phyloP scores from a whole-genome alignment of 129 eudicot species.

The Arctium lappa region DNA sequence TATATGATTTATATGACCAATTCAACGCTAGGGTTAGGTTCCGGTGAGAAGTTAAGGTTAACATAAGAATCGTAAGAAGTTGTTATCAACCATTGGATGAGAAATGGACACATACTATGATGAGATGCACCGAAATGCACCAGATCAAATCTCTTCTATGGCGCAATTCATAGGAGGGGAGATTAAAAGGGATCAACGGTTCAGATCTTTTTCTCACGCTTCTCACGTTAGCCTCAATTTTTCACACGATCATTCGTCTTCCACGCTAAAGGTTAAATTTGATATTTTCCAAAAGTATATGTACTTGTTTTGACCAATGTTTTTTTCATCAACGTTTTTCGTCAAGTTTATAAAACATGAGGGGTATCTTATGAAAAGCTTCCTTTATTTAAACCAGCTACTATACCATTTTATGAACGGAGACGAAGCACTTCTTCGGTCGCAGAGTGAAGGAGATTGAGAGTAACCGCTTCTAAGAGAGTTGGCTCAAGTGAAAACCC shows the following conservation, averaged over 20 bases:
- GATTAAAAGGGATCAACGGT: no score
- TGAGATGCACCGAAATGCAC: no score
- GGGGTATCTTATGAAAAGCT: conserved; percentile 7
- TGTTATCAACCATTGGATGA: no score
- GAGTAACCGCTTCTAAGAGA: not conserved
- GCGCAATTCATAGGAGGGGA: no score
- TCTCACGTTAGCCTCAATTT: no score
- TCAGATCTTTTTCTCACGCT: no score
- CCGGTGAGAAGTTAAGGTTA: no score
- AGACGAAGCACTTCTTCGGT: conserved; percentile 13
- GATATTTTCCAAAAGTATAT: not conserved
- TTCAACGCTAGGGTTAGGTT: not conserved
- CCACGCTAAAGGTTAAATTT: not conserved
- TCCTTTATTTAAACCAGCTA: conserved; percentile 13
- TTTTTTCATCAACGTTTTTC: not conserved
- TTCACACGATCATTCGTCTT: no score
- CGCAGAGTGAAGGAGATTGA: conserved; percentile 6
- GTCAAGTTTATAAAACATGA: not conserved
- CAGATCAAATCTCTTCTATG: no score
- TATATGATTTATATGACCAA: no score
- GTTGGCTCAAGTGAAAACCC: conserved; percentile 13
- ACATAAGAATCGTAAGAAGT: no score
- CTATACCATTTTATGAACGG: conserved; percentile 12
- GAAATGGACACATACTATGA: no score
- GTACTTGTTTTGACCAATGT: not conserved